phyloP scores from a whole-genome alignment of 2,329 filamentous ascomycete species.

The Didymellaceae sp. region DNA sequence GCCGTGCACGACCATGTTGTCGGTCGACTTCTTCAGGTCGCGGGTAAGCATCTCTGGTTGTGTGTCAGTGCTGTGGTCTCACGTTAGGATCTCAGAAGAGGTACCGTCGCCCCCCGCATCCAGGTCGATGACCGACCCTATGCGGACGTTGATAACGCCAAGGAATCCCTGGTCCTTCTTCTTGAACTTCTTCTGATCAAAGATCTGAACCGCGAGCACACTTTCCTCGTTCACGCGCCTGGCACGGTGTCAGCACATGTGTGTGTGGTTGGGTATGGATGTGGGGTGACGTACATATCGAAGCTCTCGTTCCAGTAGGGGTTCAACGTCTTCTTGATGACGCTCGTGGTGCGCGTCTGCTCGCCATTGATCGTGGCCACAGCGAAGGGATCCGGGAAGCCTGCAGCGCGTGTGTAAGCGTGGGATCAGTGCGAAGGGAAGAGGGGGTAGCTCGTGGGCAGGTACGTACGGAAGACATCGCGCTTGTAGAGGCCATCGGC shows the following conservation, averaged over 20 bases:
- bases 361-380: constrained; percentile 97
- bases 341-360: constrained; percentile 96
- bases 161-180: constrained; percentile 99
- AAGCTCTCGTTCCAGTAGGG: constrained; percentile 99
- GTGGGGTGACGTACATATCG: constrained; percentile 77
- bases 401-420: constrained; percentile 58
- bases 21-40: constrained; percentile 96
- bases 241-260: constrained; percentile 38
- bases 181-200: constrained; percentile 99
- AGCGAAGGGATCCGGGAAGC: constrained; percentile 96
- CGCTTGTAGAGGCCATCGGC: constrained; percentile 98
- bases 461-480: constrained; percentile 92
- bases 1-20: constrained; percentile 96
- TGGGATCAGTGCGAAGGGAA: background rate
- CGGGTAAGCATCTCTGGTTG: constrained; percentile 88
- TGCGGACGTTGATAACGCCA: constrained; percentile 94
- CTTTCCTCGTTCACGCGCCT: constrained; percentile 93
- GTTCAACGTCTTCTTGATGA: constrained; percentile 96
- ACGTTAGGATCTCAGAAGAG: constrained; percentile 27
- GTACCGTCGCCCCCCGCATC: constrained; percentile 89
- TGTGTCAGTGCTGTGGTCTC: background rate
- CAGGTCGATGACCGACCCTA: constrained; percentile 93
- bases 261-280: constrained; percentile 2
- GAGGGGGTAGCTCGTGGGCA: constrained; percentile 1
- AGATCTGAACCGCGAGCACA: constrained; percentile 96